phyloP scores from a whole-genome alignment of 164 flowering plant genomes.

The Annona cherimola region DNA sequence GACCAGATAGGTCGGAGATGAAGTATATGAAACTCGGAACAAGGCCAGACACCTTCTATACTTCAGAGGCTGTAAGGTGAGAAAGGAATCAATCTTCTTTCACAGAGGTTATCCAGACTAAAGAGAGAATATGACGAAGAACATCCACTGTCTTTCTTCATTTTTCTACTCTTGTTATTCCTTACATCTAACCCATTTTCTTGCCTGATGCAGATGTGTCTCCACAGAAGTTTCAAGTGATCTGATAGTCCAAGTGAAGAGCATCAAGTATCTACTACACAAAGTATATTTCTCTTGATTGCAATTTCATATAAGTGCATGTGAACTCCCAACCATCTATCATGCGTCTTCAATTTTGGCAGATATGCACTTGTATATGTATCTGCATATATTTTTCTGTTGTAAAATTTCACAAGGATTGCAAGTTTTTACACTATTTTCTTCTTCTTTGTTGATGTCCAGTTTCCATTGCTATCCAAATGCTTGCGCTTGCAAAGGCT shows the following conservation, averaged over 20 bases:
- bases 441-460: conserved; percentile 5
- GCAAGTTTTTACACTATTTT: too few species aligned
- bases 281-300: conserved; percentile 45
- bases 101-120: not conserved
- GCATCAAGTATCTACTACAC: conserved; percentile 79
- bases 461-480: conserved; percentile 95
- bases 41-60: conserved; percentile 88
- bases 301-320: not conserved
- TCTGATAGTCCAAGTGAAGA: conserved; percentile 75
- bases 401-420: not conserved
- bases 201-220: conserved; percentile 50
- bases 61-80: conserved; percentile 81
- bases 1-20: conserved; percentile 38
- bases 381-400: not conserved
- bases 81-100: not conserved
- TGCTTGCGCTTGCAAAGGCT: conserved; percentile 60
- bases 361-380: not conserved
- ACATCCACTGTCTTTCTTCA: not conserved
- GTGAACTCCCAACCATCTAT: not conserved
- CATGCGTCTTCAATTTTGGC: not conserved
- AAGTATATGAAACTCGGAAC: conserved; percentile 99
- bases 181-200: not conserved
- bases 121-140: not conserved
- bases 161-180: not conserved
- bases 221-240: conserved; percentile 89